phyloP scores from a whole-genome alignment of 441 rosid genomes.

The Adansonia gregorii region DNA sequence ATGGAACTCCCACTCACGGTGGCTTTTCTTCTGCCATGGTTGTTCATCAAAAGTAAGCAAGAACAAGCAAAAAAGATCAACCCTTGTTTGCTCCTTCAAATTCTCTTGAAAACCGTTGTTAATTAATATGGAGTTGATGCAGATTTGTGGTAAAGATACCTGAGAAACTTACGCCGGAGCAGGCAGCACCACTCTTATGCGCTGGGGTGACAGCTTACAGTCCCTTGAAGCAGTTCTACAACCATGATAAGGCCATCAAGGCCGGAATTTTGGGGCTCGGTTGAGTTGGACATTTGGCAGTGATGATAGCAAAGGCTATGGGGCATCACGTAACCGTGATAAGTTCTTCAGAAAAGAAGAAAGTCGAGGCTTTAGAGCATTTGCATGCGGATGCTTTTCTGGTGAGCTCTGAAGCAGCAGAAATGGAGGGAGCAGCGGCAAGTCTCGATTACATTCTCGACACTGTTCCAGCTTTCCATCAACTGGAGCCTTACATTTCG shows the following conservation, averaged over 20 bases:
- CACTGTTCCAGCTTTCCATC: slow-evolving; percentile 48
- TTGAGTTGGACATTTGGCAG: slow-evolving; percentile 57
- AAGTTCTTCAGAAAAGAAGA: slow-evolving; percentile 55
- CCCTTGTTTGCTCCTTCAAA: not conserved
- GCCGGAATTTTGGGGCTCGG: slow-evolving; percentile 53
- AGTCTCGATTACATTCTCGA: slow-evolving; percentile 51
- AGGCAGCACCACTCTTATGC: slow-evolving; percentile 52
- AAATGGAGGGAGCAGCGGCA: slow-evolving; percentile 40
- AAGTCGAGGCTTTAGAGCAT: slow-evolving; percentile 47
- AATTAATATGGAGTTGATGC: not conserved
- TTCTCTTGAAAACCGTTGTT: not conserved
- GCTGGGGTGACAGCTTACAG: slow-evolving; percentile 58
- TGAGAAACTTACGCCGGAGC: slow-evolving; percentile 43
- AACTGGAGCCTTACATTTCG: slow-evolving; percentile 40
- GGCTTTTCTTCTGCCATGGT: slow-evolving; percentile 51
- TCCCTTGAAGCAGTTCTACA: slow-evolving; percentile 45
- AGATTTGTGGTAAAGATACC: slow-evolving; percentile 54
- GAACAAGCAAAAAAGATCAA: not conserved
- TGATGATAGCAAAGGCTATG: slow-evolving; percentile 52
- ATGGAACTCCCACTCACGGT: slow-evolving; percentile 52
- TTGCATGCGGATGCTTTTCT: slow-evolving; percentile 45
- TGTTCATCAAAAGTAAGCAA: slow-evolving; percentile 47
- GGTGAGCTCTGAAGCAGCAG: slow-evolving; percentile 41
- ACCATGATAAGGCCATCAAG: slow-evolving; percentile 25
- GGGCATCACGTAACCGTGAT: slow-evolving; percentile 55